Conservation (phyloP, 331 rosid genomes). For the Spiraea crenata region DNA sequence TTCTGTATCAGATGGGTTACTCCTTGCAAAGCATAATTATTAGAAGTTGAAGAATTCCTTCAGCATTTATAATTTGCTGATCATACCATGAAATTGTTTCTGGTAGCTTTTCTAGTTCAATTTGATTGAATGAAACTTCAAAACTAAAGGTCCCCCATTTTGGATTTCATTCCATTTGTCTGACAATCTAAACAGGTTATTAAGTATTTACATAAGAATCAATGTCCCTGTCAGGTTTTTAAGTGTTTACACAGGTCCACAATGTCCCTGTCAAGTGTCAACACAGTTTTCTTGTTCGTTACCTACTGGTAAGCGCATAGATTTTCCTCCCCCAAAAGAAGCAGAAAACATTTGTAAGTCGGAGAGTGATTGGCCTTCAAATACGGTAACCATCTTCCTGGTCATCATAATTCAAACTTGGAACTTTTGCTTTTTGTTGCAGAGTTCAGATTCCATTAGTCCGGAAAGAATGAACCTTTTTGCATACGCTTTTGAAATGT, state of each 20-base stretch:
- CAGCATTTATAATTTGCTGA: constrained; percentile 31
- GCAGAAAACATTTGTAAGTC: not conserved
- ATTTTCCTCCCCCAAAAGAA: not conserved
- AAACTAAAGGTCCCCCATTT: too few relatives aligned
- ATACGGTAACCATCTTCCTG: not conserved
- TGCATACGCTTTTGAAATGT: not conserved
- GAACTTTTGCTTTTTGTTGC: not conserved
- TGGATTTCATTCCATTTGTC: too few relatives aligned
- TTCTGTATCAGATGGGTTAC: constrained; percentile 20
- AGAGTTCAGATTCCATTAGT: not conserved
- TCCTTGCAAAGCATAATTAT: constrained; percentile 21
- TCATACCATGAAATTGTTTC: not conserved
- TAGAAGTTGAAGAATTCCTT: constrained; percentile 51
- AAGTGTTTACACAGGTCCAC: not conserved
- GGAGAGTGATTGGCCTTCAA: not conserved
- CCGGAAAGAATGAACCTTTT: not conserved
- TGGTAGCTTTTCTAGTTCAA: not conserved
- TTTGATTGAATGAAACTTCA: too few relatives aligned
- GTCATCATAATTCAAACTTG: not conserved
- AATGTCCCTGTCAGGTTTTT: not conserved
- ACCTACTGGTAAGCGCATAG: not conserved
- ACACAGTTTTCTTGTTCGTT: not conserved
- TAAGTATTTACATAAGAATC: too few relatives aligned
- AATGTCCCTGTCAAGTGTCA: not conserved
- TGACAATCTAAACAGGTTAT: too few relatives aligned